Base-by-base conservation (phyloP, 73 alveolate species). In the Paramecium primaurelia region DNA sequence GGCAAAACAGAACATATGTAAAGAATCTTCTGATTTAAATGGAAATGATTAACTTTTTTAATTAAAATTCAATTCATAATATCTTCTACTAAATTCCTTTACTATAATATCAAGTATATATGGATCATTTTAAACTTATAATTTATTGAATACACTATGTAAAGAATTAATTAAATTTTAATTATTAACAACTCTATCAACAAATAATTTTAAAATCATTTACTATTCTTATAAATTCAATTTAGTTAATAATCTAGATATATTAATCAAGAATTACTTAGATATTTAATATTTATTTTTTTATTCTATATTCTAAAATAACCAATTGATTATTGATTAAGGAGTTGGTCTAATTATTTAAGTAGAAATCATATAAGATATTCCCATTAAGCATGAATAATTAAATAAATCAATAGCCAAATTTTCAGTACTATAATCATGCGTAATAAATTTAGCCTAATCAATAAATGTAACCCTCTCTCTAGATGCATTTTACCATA, bases 1-100 rank as follows among this genome's bases (percentile, higher is more conserved):
- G 4, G 93, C 93, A 71, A 88, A 88, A 44, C 88, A 42, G 44
- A 88, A 80, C 93, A 88, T 88, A 47, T 88, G 93, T 11, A 88
- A 58, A 0, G 93, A 88, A 20, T 88, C 93, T 30, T 77, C 89
- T 3, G 89, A 40, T 77, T 77, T 77, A n/a, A 77, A 77, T 34
- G 89, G 89, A 18, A 77, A 77, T 77, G 40, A 22, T 40, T 11
- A 22, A 16, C 14, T 40, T 44, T 42, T 77, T 2, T 2, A 8
- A 38, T 20, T 26, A 2, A 11, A 6, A 44, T 77, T 36, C 42
- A 77, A 44, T 77, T 77, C 64, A 77, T 38, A 77, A 26, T 9
- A 22, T 44, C 49, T 77, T 22, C 37, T 40, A 40, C 89, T 77
- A 20, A 77, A 44, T 18, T 77, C 89, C 2, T 77, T 77, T 14